Evolutionary conservation across 2,329 filamentous ascomycete genomes (phyloP).

Genomic region (Diplodia seriata): DNA sequence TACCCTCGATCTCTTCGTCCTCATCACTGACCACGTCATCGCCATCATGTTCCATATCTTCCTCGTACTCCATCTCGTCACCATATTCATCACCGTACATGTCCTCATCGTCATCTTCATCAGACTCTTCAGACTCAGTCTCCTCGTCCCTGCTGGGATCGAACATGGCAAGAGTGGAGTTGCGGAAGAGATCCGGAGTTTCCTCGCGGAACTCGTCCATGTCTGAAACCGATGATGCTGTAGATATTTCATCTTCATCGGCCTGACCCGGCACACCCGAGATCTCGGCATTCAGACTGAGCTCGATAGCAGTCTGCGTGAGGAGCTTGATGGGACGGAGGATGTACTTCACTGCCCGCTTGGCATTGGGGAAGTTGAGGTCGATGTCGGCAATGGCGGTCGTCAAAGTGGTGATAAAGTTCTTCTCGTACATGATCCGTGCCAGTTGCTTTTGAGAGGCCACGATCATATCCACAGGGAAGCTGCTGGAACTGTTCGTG

Average conservation of each 20-base stretch:
- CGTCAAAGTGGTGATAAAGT: constrained; percentile 87
- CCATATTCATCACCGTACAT: constrained; percentile 93
- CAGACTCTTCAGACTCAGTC: constrained; percentile 76
- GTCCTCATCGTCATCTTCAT: constrained; percentile 66
- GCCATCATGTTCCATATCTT: constrained; percentile 79
- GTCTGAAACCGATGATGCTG: constrained; percentile 87
- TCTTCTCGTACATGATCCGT: constrained; percentile 98
- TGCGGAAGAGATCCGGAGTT: constrained; percentile 95
- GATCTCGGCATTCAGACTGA: constrained; percentile 83
- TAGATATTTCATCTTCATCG: constrained; percentile 86
- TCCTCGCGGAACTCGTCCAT: constrained; percentile 77
- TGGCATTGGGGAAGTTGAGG: constrained; percentile 90
- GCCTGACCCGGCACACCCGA: constrained; percentile 67
- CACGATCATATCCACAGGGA: constrained; percentile 36
- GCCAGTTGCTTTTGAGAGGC: constrained; percentile 82
- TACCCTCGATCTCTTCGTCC: constrained; percentile 78
- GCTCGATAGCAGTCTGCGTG: constrained; percentile 82
- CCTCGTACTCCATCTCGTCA: constrained; percentile 92
- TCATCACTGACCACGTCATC: constrained; percentile 91
- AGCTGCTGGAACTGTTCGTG: constrained; percentile 37
- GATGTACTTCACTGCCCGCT: constrained; percentile 95
- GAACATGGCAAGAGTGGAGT: constrained; percentile 93
- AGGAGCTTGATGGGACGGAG: constrained; percentile 86
- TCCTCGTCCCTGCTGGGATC: constrained; percentile 83
- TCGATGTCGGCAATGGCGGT: constrained; percentile 94